Evolutionary conservation across 139 green algal genomes (phyloP).

Genomic region (Chlorella sorokiniana): DNA sequence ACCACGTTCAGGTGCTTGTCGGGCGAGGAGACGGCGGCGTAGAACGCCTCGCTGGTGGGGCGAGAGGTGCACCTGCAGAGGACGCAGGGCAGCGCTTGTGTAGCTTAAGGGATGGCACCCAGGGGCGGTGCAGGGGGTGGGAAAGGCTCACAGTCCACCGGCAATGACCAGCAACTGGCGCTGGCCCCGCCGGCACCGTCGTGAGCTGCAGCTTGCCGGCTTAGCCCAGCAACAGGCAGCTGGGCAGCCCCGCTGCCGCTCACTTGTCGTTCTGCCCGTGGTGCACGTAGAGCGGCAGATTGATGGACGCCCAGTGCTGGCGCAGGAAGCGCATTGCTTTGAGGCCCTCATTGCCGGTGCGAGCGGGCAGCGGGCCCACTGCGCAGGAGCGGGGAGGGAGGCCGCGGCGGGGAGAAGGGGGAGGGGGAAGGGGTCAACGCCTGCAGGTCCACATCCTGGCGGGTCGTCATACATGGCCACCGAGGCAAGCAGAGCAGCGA

Average conservation of each 20-base stretch:
- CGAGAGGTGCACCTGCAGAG: constrained; percentile 24
- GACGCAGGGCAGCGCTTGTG: neutral
- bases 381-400: neutral
- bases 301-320: constrained; percentile 21
- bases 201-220: no score
- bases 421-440: neutral
- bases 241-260: neutral
- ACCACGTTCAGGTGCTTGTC: constrained; percentile 36
- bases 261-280: constrained; percentile 55
- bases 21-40: neutral
- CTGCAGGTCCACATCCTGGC: no score
- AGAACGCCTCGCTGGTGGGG: constrained; percentile 20
- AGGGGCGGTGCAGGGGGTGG: no score
- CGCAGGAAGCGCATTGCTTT: constrained; percentile 37
- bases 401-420: neutral
- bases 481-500: neutral
- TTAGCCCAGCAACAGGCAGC: neutral
- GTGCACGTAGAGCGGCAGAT: constrained; percentile 51
- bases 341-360: constrained; percentile 66
- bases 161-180: no score
- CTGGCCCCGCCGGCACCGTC: no score
- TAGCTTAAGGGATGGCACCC: neutral
- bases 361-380: constrained; percentile 48
- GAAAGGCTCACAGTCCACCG: no score
- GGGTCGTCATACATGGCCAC: neutral